A percentile compares a stretch with the other conserved stretches of the same genome.
These are phyloP conservation scores for Nemania serpens DNA, from an alignment of 2,329 filamentous ascomycete species.

Conservation along the genomic window DNA sequence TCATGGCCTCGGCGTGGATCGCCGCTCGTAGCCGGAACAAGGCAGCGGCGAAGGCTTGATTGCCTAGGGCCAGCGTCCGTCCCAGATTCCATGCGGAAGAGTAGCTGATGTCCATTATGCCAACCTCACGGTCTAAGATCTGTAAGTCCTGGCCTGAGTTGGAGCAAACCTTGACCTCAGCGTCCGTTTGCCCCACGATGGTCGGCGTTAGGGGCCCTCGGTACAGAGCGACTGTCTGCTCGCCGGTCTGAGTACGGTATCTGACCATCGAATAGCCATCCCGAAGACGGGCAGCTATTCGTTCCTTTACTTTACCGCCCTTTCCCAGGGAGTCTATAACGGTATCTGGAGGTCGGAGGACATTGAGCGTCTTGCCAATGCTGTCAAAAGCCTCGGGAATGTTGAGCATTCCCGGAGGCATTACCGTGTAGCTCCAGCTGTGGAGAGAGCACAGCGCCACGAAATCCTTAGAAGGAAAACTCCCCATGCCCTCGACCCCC, in stretches of 20 bases:
- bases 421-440: slow-evolving; percentile 48
- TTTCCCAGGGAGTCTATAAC: background rate
- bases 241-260: slow-evolving; percentile 47
- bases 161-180: slow-evolving; percentile 35
- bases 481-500: slow-evolving; percentile 40
- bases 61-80: slow-evolving; percentile 45
- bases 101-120: slow-evolving; percentile 52
- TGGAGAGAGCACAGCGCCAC: slow-evolving; percentile 45
- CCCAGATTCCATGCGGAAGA: slow-evolving; percentile 51
- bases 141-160: slow-evolving; percentile 45
- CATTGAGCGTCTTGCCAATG: slow-evolving; percentile 32
- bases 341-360: slow-evolving; percentile 23
- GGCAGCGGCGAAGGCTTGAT: slow-evolving; percentile 29
- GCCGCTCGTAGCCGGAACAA: slow-evolving; percentile 27
- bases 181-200: slow-evolving; percentile 17
- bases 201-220: slow-evolving; percentile 43
- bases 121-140: slow-evolving; percentile 45
- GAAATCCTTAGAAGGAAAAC: slow-evolving; percentile 20
- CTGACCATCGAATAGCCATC: slow-evolving; percentile 47
- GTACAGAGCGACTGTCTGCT: slow-evolving; percentile 44
- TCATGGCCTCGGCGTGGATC: slow-evolving; percentile 23
- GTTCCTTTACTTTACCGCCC: background rate
- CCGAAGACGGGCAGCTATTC: slow-evolving; percentile 29
- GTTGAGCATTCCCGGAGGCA: slow-evolving; percentile 43
- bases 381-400: slow-evolving; percentile 41